Base-by-base conservation (phyloP, 2,329 filamentous ascomycete genomes). In the Colletotrichum incanum region DNA sequence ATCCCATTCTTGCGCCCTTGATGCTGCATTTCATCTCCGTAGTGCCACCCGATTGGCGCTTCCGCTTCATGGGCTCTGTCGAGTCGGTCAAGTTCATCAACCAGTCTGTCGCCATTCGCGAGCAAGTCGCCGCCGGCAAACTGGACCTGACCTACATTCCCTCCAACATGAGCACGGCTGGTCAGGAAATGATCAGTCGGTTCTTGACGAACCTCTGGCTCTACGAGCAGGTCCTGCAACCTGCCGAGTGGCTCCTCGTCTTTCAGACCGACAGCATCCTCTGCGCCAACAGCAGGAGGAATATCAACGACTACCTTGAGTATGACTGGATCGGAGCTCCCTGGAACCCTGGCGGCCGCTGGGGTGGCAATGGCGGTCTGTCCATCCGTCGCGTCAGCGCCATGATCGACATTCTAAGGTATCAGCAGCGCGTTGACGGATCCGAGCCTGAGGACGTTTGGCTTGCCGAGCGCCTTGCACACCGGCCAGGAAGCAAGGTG, bases 241-340 rank as follows among this genome's bases (percentile, higher is more conserved):
- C 86, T 0, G 86, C 86, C 16, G 88, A 90, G 79, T 88, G 85
- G 84, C 78, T 90, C 41, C 81, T 90, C 31, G 78, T 89, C 28
- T 90, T 89, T 79, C 86, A 87, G 80, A 85, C 85, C 64, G 88
- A 90, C 79, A 86, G 84, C 74, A 87, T 89, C 71, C 78, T 89
- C 52, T 90, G 88, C 76, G 86, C 88, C 73, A 89, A 89, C 76
- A 85, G 83, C 65, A 79, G 77, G 62, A 80, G 80, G 66, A 84
- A 80, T 68, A 76, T 88, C 39, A 85, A 89, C 76, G 84, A 87
- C 69, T 89, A 83, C 77, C 78, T 88, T 60, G 83, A 84, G 20
- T 88, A 85, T 77, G 85, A 88, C 78, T 90, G 86, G 86, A 83
- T 87, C 56, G 87, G 87, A 43, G 86, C 87, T 1, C 87, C 87